phyloP scores from a whole-genome alignment of 2,329 filamentous ascomycete species.

The Aspergillus sp. region DNA sequence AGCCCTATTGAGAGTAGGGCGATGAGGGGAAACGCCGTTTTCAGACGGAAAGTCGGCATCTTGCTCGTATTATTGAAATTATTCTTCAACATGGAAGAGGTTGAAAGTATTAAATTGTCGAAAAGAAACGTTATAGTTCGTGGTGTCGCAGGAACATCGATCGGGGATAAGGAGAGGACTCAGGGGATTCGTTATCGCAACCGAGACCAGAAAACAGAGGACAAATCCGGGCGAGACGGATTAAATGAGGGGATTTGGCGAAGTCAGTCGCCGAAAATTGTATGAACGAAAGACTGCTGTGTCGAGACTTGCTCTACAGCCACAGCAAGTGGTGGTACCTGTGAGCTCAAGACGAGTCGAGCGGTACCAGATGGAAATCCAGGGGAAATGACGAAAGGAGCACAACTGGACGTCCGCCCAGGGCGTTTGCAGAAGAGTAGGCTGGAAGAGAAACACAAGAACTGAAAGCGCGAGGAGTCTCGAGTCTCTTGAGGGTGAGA shows the following conservation, averaged over 20 bases:
- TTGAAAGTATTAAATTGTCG: constrained; percentile 4
- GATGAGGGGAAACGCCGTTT: constrained; percentile 44
- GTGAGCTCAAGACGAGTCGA: constrained; percentile 14
- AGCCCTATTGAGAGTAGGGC: constrained; percentile 44
- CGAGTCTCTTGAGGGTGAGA: constrained; percentile 17
- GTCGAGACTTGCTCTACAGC: constrained; percentile 40
- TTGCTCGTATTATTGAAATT: constrained; percentile 33
- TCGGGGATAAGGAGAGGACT: constrained; percentile 8
- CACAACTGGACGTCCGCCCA: constrained; percentile 27
- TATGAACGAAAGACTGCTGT: constrained; percentile 42
- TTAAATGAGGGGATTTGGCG: constrained; percentile 30
- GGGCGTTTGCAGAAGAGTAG: constrained; percentile 19
- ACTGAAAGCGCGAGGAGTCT: constrained; percentile 8
- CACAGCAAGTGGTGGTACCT: constrained; percentile 20
- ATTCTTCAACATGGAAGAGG: constrained; percentile 39
- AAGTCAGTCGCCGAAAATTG: constrained; percentile 25
- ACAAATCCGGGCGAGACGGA: constrained; percentile 6
- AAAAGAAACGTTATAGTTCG: constrained; percentile 19
- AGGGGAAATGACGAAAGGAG: constrained; percentile 9
- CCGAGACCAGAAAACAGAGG: constrained; percentile 11
- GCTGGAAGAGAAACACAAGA: constrained; percentile 7
- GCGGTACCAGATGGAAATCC: constrained; percentile 11
- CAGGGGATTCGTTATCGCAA: constrained; percentile 18
- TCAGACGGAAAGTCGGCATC: constrained; percentile 46
- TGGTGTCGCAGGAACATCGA: constrained; percentile 23